Percentiles rank a stretch among this genome's conserved stretches.
Conservation (phyloP, 257 asterid species). For the Primulina eburnea region DNA sequence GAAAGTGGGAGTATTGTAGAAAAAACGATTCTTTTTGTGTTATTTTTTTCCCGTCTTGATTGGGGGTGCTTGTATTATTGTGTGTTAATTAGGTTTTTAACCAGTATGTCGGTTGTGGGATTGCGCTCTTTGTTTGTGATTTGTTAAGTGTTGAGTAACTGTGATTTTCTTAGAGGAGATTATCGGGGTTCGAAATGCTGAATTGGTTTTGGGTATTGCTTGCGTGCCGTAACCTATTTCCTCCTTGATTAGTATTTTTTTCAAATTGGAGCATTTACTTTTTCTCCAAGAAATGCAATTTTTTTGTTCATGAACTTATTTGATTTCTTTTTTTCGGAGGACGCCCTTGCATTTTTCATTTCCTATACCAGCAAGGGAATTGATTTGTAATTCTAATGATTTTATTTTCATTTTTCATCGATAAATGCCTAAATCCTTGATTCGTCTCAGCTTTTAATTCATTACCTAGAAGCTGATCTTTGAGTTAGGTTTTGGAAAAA, state of each 20-base stretch:
- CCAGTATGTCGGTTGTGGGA: neutral
- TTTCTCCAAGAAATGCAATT: too few relatives aligned
- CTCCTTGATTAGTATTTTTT: too few relatives aligned
- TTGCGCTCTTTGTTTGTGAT: neutral
- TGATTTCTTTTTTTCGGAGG: too few relatives aligned
- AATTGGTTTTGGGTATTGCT: constrained; percentile 6
- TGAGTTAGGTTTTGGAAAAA: neutral
- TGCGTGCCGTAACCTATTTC: too few relatives aligned
- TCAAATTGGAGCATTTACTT: too few relatives aligned
- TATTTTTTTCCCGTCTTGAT: neutral
- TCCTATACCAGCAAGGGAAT: too few relatives aligned
- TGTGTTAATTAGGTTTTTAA: constrained; percentile 1
- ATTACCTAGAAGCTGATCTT: too few relatives aligned
- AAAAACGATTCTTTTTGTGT: constrained; percentile 7
- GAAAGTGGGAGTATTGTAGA: neutral
- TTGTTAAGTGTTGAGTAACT: constrained; percentile 1
- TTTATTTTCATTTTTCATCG: neutral
- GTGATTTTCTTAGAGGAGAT: neutral
- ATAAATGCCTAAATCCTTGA: too few relatives aligned
- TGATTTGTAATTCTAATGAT: too few relatives aligned
- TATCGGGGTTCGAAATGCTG: neutral
- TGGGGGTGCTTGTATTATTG: constrained; percentile 9
- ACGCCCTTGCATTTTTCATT: too few relatives aligned
- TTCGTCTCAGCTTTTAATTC: too few relatives aligned
- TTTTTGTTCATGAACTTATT: too few relatives aligned